These are phyloP conservation scores for Euphorbia peplus DNA, from an alignment of 345 rosid genomes.

Conservation along the genomic window DNA sequence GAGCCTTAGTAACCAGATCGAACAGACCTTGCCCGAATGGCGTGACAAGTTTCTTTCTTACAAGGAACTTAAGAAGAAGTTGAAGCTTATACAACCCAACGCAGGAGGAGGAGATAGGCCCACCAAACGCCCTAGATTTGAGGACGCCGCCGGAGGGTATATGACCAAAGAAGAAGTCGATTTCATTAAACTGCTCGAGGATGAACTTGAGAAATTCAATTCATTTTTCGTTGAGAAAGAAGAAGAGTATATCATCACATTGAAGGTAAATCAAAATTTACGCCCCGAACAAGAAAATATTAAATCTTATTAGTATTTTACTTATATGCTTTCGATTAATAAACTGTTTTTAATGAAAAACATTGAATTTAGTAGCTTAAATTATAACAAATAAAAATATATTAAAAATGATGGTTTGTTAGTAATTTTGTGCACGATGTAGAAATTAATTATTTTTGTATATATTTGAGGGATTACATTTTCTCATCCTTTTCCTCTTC, in stretches of 20 bases:
- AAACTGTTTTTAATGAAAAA: no score
- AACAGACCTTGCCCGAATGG: constrained; percentile 93
- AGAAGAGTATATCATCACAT: constrained; percentile 89
- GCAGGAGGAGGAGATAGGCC: constrained; percentile 16
- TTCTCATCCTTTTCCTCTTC: background rate
- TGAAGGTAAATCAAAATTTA: no score
- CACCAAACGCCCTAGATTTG: constrained; percentile 7
- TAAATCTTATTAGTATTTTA: no score
- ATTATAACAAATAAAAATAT: no score
- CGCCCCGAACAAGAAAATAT: no score
- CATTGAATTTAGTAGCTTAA: no score
- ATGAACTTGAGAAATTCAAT: constrained; percentile 89
- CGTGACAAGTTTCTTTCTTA: constrained; percentile 90
- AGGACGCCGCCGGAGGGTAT: constrained; percentile 21
- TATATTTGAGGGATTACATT: no score
- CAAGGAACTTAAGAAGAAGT: constrained; percentile 85
- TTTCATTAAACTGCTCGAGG: constrained; percentile 67
- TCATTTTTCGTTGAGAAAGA: constrained; percentile 86
- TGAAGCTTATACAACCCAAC: constrained; percentile 62
- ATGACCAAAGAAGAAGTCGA: constrained; percentile 69
- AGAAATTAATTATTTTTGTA: no score
- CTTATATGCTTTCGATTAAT: no score
- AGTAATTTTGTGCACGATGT: no score
- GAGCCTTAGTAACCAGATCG: constrained; percentile 94
- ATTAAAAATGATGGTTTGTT: no score